Evolutionary conservation across 768 basidiomycete species (phyloP), one percentile per base, ranked within the genome.

Genomic region (Mycena filopes): DNA sequence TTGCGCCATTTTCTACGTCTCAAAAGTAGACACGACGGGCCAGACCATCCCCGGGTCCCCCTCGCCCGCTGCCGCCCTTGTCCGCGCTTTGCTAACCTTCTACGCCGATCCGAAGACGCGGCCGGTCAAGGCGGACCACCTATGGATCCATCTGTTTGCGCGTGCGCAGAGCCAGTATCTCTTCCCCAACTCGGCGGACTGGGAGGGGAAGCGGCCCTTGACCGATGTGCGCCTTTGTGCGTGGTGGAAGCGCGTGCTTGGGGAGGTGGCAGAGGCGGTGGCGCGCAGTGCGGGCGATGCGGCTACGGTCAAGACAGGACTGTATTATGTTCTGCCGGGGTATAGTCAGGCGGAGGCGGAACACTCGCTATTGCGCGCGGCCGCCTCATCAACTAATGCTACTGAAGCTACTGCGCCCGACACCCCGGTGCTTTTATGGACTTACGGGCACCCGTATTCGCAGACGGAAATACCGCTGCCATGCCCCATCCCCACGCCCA

Each of bases 1-100:
- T 2, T 86, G 86, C 59, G 88, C 88, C 4, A 84, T 98, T 36
- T 77, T 99, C 33, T 98, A 99, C 76, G 83, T 99, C 55, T 93
- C 94, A 51, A 99, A 99, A 79, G 89, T 98, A 56, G 98, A 99
- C 76, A 89, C 95, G 13, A 94, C 96, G 0, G 96, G 96, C 0
- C 89, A 96, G 74, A 85, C 82, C 11, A 74, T 72, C 10, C 36
- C 36, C 11, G 36, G 36, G 28, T 66, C 76, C 5, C 91, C 89
- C 0, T 86, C 90, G 42, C 92, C 93, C 4, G 95, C 95, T 2
- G 78, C 85, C 5, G 73, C 83, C 15, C 86, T 98, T 56, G 87
- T 94, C 46, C 81, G 83, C 21, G 80, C 90, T 0, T 83, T 98
- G 60, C 68, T 98, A 16, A 60, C 69, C 21, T 93, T 78, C 77